A percentile compares a stretch with the other conserved stretches of the same genome.
Conservation (phyloP, 2,329 filamentous ascomycete genomes). For the Furcasterigmium sp. region DNA sequence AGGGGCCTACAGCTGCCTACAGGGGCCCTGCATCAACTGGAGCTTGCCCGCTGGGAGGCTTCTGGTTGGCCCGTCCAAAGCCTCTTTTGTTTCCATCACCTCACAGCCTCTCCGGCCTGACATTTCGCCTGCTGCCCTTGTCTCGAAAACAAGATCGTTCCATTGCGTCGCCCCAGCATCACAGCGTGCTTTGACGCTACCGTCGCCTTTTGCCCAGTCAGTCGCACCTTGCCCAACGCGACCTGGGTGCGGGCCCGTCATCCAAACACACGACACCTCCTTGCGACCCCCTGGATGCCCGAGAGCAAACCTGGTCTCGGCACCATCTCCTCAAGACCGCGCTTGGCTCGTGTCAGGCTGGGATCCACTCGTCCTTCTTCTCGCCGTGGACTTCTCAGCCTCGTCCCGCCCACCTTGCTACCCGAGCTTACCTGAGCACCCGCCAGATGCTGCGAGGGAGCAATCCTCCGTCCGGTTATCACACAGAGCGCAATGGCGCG, state of each 20-base stretch:
- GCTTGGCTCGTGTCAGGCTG: background rate
- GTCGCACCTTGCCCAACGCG: constrained; percentile 33
- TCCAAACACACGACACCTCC: too few relatives aligned
- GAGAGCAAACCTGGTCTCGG: background rate
- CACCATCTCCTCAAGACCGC: background rate
- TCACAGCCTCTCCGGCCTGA: too few relatives aligned
- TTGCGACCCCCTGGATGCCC: background rate
- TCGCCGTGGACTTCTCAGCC: background rate
- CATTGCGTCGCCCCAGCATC: background rate
- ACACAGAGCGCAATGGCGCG: constrained; percentile 31
- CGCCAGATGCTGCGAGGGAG: background rate
- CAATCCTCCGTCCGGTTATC: background rate
- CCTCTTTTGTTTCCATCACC: too few relatives aligned
- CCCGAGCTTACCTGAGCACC: too few relatives aligned
- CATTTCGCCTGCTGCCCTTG: too few relatives aligned
- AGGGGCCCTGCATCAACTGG: too few relatives aligned
- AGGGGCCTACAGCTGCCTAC: too few relatives aligned
- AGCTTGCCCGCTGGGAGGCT: too few relatives aligned
- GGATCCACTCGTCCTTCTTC: background rate
- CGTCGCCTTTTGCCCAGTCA: constrained; percentile 26
- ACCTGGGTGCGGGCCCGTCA: too few relatives aligned
- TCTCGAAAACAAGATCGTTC: too few relatives aligned
- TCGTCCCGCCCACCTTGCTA: background rate
- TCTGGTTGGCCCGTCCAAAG: too few relatives aligned
- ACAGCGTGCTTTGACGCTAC: constrained; percentile 2